These are phyloP conservation scores for Mycena capillaripes DNA, from an alignment of 768 basidiomycete genomes.

Conservation along the genomic window DNA sequence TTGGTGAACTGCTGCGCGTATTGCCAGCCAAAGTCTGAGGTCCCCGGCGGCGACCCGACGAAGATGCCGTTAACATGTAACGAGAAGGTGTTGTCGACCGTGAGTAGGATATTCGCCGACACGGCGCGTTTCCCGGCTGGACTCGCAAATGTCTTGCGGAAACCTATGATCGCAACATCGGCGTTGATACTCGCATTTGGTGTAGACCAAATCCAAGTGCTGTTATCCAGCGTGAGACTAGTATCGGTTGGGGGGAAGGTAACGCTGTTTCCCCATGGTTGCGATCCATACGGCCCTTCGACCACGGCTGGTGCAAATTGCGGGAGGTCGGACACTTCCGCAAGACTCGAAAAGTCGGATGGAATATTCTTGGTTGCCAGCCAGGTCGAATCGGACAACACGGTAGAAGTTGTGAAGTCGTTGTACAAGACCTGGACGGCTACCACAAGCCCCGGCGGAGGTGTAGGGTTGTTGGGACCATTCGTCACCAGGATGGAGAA, in stretches of 20 bases:
- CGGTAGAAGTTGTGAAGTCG: slow-evolving; percentile 1
- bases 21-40: not conserved
- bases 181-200: not conserved
- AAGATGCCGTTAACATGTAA: not conserved
- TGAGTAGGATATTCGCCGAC: slow-evolving; percentile 19
- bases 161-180: slow-evolving; percentile 6
- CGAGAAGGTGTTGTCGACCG: slow-evolving; percentile 9
- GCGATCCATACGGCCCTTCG: slow-evolving; percentile 1
- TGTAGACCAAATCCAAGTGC: slow-evolving; percentile 29
- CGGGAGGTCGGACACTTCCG: not conserved
- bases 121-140: slow-evolving; percentile 18
- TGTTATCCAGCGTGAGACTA: not conserved
- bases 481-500: slow-evolving; percentile 23
- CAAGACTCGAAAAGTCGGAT: not conserved
- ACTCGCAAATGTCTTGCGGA: slow-evolving; percentile 12
- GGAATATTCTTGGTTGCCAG: slow-evolving; percentile 19
- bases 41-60: slow-evolving; percentile 4
- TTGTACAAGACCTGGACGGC: slow-evolving; percentile 14
- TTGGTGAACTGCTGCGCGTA: slow-evolving; percentile 10
- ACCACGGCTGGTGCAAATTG: not conserved
- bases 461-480: not conserved
- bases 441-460: slow-evolving; percentile 22
- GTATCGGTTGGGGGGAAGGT: not conserved
- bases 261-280: slow-evolving; percentile 18
- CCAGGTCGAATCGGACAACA: slow-evolving; percentile 28